These are phyloP conservation scores for Aspergillus ostianus DNA, from an alignment of 495 filamentous ascomycete species.

Conservation along the genomic window DNA sequence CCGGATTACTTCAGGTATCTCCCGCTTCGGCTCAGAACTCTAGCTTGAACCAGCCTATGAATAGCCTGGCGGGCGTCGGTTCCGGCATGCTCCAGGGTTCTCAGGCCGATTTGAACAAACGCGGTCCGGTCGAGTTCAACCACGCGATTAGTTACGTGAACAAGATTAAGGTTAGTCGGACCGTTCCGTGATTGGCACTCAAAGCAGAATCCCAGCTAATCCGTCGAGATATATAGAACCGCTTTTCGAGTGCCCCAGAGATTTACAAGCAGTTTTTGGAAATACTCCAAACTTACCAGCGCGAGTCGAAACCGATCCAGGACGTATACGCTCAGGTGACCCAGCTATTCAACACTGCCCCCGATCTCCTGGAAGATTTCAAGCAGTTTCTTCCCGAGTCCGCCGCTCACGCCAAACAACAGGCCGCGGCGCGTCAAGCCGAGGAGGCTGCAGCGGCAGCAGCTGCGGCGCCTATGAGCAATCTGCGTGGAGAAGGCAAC, in stretches of 20 bases:
- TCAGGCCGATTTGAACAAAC: conserved; percentile 71
- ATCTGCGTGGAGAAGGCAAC: conserved; percentile 52
- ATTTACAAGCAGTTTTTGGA: conserved; percentile 99
- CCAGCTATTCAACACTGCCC: conserved; percentile 84
- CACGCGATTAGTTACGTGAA: conserved; percentile 99
- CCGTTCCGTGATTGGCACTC: background rate
- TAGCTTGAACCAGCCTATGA: conserved; percentile 49
- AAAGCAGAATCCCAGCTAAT: background rate
- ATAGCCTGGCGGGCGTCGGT: conserved; percentile 43
- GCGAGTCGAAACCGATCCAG: conserved; percentile 96
- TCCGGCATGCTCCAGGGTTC: conserved; percentile 47
- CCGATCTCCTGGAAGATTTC: conserved; percentile 97
- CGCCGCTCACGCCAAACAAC: conserved; percentile 81
- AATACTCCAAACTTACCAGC: conserved; percentile 97
- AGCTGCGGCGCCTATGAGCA: conserved; percentile 52
- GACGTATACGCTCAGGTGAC: conserved; percentile 99
- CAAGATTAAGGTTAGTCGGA: conserved; percentile 84
- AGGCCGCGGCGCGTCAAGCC: conserved; percentile 58
- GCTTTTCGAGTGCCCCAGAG: conserved; percentile 90
- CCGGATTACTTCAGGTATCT: conserved; percentile 41
- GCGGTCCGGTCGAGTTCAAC: conserved; percentile 97
- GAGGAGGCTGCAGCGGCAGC: conserved; percentile 59
- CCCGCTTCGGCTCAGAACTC: conserved; percentile 47
- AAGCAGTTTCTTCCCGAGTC: conserved; percentile 99
- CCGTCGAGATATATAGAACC: conserved; percentile 59